Percentiles rank a stretch among this genome's conserved stretches.
Conservation (phyloP, 495 filamentous ascomycete genomes). For the Aspergillus bertholletiae region DNA sequence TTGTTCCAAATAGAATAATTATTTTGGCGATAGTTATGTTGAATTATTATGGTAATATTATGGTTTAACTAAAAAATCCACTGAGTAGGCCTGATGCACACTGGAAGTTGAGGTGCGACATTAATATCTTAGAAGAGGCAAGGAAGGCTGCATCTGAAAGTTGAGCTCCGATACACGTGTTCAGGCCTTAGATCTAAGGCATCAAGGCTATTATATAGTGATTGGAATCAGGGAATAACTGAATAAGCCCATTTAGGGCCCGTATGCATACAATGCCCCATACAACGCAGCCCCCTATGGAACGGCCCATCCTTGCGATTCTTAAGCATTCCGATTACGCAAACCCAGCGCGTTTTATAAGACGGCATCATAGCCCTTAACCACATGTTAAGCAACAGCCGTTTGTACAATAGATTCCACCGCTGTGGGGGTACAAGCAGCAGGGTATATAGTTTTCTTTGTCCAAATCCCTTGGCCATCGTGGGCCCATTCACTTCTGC, state of each 20-base stretch:
- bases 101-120: too few relatives aligned
- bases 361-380: neutral
- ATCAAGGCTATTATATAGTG: neutral
- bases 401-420: neutral
- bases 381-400: neutral
- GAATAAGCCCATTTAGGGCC: too few relatives aligned
- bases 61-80: too few relatives aligned
- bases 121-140: too few relatives aligned
- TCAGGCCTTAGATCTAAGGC: constrained; percentile 7
- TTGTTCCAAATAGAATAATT: neutral
- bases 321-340: neutral
- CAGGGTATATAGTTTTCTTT: neutral
- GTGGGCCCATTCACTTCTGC: constrained; percentile 23
- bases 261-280: too few relatives aligned
- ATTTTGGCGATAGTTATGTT: neutral
- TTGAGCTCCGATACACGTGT: neutral
- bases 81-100: too few relatives aligned
- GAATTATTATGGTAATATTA: neutral
- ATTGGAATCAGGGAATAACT: too few relatives aligned
- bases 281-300: neutral
- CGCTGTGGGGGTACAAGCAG: neutral
- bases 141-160: too few relatives aligned
- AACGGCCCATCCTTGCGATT: neutral
- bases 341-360: neutral
- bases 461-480: constrained; percentile 28